These are phyloP conservation scores for Umbilicus rupestris DNA, from an alignment of 164 flowering plant genomes.

Conservation along the genomic window DNA sequence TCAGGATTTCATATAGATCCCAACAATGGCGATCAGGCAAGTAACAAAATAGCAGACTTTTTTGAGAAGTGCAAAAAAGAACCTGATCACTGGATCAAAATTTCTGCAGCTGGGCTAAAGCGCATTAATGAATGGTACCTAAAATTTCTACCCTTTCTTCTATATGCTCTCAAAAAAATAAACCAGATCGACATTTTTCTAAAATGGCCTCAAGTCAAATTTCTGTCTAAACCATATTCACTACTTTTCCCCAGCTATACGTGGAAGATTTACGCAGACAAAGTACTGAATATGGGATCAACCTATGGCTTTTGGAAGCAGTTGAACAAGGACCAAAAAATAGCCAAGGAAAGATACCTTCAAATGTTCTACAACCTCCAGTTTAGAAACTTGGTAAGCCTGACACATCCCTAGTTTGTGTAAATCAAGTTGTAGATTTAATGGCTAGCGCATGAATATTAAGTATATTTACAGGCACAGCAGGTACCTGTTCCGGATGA, in stretches of 20 bases:
- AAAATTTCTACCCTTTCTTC: not conserved
- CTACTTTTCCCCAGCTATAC: constrained; percentile 59
- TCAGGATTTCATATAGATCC: constrained; percentile 91
- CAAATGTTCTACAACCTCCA: constrained; percentile 71
- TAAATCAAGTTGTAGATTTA: not conserved
- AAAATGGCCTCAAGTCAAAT: not conserved
- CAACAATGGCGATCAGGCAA: constrained; percentile 63
- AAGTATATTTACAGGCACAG: constrained; percentile 34
- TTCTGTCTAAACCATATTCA: not conserved
- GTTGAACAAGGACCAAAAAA: constrained; percentile 58
- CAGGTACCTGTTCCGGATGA: constrained; percentile 29
- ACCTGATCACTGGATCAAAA: constrained; percentile 46
- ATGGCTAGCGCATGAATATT: not conserved
- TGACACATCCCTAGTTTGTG: not conserved
- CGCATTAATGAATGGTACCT: constrained; percentile 79
- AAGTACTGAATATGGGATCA: constrained; percentile 80
- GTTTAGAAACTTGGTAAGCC: constrained; percentile 63
- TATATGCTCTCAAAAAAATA: not conserved
- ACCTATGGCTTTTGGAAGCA: constrained; percentile 76
- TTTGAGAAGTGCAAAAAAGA: constrained; percentile 74
- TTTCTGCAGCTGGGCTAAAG: constrained; percentile 52
- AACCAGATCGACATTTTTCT: not conserved
- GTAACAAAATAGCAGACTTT: constrained; percentile 78
- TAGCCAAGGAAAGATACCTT: constrained; percentile 71
- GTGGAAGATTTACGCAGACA: constrained; percentile 96